phyloP scores from a whole-genome alignment of 2,329 filamentous ascomycete species.

The Colletotrichum truncatum region DNA sequence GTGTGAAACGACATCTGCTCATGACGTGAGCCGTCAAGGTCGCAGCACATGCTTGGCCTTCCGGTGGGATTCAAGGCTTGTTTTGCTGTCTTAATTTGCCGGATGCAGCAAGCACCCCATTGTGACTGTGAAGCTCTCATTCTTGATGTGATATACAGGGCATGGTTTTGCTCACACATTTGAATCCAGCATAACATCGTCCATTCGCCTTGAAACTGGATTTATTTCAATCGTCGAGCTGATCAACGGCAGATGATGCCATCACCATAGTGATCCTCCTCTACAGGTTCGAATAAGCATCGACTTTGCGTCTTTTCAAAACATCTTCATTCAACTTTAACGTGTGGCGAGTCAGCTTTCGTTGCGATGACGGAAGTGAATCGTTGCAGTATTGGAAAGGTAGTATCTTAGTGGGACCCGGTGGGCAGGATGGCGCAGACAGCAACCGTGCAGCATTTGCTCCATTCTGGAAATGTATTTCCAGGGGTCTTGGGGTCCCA shows the following conservation, averaged over 20 bases:
- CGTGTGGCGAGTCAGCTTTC: conserved; percentile 1
- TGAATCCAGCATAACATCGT: background rate
- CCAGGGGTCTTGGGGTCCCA: background rate
- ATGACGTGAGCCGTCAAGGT: background rate
- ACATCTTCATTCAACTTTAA: background rate
- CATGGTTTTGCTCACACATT: background rate
- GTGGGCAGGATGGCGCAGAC: background rate
- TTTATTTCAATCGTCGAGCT: background rate
- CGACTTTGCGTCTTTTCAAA: background rate
- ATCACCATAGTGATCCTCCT: background rate
- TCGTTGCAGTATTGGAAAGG: background rate
- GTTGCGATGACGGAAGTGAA: background rate
- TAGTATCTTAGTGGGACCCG: background rate
- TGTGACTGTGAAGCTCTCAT: background rate
- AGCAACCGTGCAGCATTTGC: background rate
- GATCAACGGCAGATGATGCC: background rate
- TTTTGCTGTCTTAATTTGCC: background rate
- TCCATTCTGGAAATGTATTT: background rate
- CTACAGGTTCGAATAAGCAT: background rate
- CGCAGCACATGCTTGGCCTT: background rate
- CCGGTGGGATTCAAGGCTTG: background rate
- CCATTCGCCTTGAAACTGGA: background rate
- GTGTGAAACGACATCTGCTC: background rate
- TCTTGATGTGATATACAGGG: too few relatives aligned
- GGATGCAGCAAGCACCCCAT: background rate